Conservation (phyloP, 1,284 basidiomycete genomes). For the Neotropicomus parvogracilis region DNA sequence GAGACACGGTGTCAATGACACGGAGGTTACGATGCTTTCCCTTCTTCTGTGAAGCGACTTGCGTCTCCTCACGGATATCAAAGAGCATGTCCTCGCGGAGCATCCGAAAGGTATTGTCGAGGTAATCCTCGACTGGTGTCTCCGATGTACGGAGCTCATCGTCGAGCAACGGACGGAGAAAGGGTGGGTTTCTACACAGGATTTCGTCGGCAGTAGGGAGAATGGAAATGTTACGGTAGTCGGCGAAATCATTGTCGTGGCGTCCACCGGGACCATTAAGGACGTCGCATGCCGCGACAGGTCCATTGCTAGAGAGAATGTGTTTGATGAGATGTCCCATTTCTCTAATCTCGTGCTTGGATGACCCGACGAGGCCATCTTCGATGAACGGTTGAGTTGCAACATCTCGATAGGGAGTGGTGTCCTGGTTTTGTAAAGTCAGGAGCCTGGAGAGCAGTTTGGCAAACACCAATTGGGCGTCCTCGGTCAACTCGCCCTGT, state of each 20-base stretch:
- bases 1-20: slow-evolving; percentile 35
- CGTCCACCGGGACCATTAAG: slow-evolving; percentile 49
- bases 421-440: slow-evolving; percentile 14
- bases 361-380: slow-evolving; percentile 30
- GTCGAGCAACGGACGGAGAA: slow-evolving; percentile 25
- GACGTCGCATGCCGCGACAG: slow-evolving; percentile 8
- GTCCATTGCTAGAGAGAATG: slow-evolving; percentile 29
- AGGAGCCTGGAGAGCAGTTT: slow-evolving; percentile 49
- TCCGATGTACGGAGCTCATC: slow-evolving; percentile 39
- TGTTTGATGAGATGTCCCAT: slow-evolving; percentile 44
- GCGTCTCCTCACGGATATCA: slow-evolving; percentile 36
- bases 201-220: slow-evolving; percentile 61
- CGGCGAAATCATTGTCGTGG: slow-evolving; percentile 14
- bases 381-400: slow-evolving; percentile 19
- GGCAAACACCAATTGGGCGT: slow-evolving; percentile 41
- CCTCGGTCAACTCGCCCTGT: slow-evolving; percentile 33
- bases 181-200: slow-evolving; percentile 32
- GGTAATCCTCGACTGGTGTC: slow-evolving; percentile 36
- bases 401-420: slow-evolving; percentile 17
- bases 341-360: slow-evolving; percentile 32
- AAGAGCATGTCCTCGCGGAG: slow-evolving; percentile 41
- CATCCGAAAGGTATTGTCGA: slow-evolving; percentile 64
- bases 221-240: slow-evolving; percentile 55
- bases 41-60: slow-evolving; percentile 40
- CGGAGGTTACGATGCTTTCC: slow-evolving; percentile 40